A percentile compares a stretch with the other conserved stretches of the same genome.
Conservation (phyloP, 768 basidiomycete genomes). For the Tylopilus subfusipes region DNA sequence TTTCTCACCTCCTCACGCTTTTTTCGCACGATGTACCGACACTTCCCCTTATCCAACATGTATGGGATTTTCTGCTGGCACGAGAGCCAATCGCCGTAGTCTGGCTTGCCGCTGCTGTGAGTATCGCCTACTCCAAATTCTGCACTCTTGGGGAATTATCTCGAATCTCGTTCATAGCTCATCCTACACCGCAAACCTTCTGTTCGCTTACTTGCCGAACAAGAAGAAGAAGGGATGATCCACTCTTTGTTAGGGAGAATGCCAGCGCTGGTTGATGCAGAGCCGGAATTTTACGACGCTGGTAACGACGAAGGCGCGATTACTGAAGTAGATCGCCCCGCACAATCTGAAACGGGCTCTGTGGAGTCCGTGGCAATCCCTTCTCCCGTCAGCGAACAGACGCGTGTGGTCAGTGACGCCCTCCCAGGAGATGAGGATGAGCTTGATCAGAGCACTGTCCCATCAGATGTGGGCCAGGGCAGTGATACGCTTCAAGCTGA, state of each 20-base stretch:
- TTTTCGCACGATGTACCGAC: conserved; percentile 93
- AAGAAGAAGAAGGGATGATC: conserved; percentile 79
- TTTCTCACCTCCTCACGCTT: conserved; percentile 86
- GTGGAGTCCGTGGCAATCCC: background rate
- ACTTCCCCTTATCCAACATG: conserved; percentile 83
- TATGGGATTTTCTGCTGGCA: conserved; percentile 86
- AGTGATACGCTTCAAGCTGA: background rate
- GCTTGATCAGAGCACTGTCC: background rate
- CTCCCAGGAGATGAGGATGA: background rate
- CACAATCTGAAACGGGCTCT: background rate
- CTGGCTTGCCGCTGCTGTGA: conserved; percentile 79
- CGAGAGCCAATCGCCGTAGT: conserved; percentile 78
- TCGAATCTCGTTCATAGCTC: conserved; percentile 44
- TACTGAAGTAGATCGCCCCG: background rate
- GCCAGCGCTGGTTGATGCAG: conserved; percentile 43
- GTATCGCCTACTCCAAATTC: conserved; percentile 26
- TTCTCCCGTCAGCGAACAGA: background rate
- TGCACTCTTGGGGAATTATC: background rate
- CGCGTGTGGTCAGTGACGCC: background rate
- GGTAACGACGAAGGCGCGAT: background rate
- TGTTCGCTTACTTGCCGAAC: conserved; percentile 54
- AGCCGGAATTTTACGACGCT: background rate
- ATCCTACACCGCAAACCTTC: conserved; percentile 70
- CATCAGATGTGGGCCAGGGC: background rate
- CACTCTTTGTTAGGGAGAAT: conserved; percentile 70